Conservation (phyloP, 1,139 yeast species). For the Suhomyces bolitotheri region DNA sequence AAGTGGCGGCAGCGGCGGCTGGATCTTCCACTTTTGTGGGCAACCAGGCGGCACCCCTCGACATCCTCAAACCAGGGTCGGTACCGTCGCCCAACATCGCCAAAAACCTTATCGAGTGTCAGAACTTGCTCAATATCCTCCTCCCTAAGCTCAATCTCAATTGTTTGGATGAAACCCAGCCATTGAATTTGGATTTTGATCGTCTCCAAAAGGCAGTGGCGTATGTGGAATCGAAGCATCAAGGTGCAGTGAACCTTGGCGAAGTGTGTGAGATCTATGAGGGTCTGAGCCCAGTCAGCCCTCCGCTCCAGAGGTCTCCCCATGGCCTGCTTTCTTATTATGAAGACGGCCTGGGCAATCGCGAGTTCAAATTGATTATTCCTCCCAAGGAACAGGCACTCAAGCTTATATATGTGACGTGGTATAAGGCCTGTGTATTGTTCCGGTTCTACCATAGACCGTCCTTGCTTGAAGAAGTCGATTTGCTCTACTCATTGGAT, state of each 20-base stretch:
- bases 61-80: slow-evolving; percentile 2
- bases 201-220: slow-evolving; percentile 29
- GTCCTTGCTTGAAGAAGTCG: slow-evolving; percentile 62
- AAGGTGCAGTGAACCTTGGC: slow-evolving; percentile 14
- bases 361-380: slow-evolving; percentile 63
- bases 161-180: slow-evolving; percentile 32
- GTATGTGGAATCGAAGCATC: slow-evolving; percentile 24
- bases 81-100: slow-evolving; percentile 13
- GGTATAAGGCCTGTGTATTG: slow-evolving; percentile 84
- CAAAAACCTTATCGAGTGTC: slow-evolving; percentile 20
- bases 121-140: slow-evolving; percentile 35
- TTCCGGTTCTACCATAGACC: slow-evolving; percentile 87
- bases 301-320: slow-evolving; percentile 5
- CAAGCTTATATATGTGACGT: slow-evolving; percentile 69
- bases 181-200: slow-evolving; percentile 36
- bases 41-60: slow-evolving; percentile 4
- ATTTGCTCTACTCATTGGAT: slow-evolving; percentile 56
- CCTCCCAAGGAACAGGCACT: slow-evolving; percentile 78
- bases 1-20: slow-evolving; percentile 20
- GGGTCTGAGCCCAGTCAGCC: slow-evolving; percentile 20
- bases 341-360: slow-evolving; percentile 24
- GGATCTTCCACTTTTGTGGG: slow-evolving; percentile 8
- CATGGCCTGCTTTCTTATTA: slow-evolving; percentile 20
- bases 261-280: slow-evolving; percentile 24
- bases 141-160: slow-evolving; percentile 51